A percentile compares a stretch with the other conserved stretches of the same genome.
Evolutionary conservation across 2,329 filamentous ascomycete genomes (phyloP).

Genomic region (Talaromyces verruculosus): DNA sequence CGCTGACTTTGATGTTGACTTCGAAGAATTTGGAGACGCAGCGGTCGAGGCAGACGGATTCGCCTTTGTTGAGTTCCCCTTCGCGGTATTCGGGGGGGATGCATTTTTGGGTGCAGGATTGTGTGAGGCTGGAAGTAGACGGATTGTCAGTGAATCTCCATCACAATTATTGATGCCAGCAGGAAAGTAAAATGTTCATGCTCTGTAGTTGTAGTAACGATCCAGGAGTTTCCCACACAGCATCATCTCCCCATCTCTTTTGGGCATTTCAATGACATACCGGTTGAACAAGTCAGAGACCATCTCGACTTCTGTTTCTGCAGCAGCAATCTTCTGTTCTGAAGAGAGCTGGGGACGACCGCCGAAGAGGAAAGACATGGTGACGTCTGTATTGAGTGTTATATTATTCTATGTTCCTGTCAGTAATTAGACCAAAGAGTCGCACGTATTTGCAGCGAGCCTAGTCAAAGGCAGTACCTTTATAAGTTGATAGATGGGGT

Average conservation of each 20-base stretch:
- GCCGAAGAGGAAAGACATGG: constrained; percentile 73
- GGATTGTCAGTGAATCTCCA: not conserved
- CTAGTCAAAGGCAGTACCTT: not conserved
- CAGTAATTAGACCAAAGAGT: not conserved
- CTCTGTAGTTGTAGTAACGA: not conserved
- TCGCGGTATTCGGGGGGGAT: constrained; percentile 91
- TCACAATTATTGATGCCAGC: not conserved
- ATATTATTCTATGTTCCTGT: not conserved
- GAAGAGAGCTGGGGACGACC: constrained; percentile 80
- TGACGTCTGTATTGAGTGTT: not conserved
- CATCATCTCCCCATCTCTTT: not conserved
- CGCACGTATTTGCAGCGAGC: too few relatives aligned
- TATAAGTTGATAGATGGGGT: not conserved
- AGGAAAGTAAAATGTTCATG: not conserved
- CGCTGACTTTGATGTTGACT: constrained; percentile 94
- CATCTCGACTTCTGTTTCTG: constrained; percentile 97
- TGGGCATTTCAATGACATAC: constrained; percentile 51
- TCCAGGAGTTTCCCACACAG: not conserved
- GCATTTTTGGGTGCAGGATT: constrained; percentile 92
- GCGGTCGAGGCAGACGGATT: constrained; percentile 95
- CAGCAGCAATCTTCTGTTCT: constrained; percentile 94
- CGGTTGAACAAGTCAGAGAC: constrained; percentile 97
- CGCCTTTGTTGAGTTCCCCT: constrained; percentile 96
- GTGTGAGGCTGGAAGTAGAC: constrained; percentile 63
- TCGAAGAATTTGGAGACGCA: constrained; percentile 99